Percentiles rank a stretch among this genome's conserved stretches.
phyloP scores from a whole-genome alignment of 2,329 filamentous ascomycete genomes.

The Sordariomycetes sp. region DNA sequence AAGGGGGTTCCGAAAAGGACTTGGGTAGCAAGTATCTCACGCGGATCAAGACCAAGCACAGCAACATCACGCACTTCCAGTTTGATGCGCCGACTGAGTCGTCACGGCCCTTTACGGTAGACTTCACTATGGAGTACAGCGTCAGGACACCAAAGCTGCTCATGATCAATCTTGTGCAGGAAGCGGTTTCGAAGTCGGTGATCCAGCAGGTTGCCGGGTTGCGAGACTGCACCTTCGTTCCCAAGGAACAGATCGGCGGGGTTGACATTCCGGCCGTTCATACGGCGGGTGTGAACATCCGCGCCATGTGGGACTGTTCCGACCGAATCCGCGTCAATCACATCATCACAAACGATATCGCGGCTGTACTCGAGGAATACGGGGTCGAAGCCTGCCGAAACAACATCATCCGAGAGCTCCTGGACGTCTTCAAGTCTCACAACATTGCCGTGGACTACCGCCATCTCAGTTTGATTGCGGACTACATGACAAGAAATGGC shows the following conservation, averaged over 20 bases:
- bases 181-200: slow-evolving; percentile 65
- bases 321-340: slow-evolving; percentile 78
- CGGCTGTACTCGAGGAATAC: slow-evolving; percentile 72
- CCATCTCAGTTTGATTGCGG: slow-evolving; percentile 89
- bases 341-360: slow-evolving; percentile 88
- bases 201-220: slow-evolving; percentile 81
- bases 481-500: slow-evolving; percentile 94
- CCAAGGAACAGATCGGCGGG: slow-evolving; percentile 46
- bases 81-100: slow-evolving; percentile 71
- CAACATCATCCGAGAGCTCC: slow-evolving; percentile 79
- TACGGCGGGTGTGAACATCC: slow-evolving; percentile 77
- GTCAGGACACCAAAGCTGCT: slow-evolving; percentile 77
- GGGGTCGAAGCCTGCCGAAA: slow-evolving; percentile 87
- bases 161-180: slow-evolving; percentile 83
- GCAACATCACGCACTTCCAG: slow-evolving; percentile 63
- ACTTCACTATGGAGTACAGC: slow-evolving; percentile 75
- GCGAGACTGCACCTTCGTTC: slow-evolving; percentile 57
- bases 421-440: slow-evolving; percentile 78
- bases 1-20: slow-evolving; percentile 18
- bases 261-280: slow-evolving; percentile 50
- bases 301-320: slow-evolving; percentile 81
- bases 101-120: slow-evolving; percentile 14
- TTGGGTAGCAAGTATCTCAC: slow-evolving; percentile 36
- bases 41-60: slow-evolving; percentile 51
- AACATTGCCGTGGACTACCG: slow-evolving; percentile 85